phyloP scores from a whole-genome alignment of 2,329 filamentous ascomycete genomes.

The Neophaeococcomyces mojaviensis region DNA sequence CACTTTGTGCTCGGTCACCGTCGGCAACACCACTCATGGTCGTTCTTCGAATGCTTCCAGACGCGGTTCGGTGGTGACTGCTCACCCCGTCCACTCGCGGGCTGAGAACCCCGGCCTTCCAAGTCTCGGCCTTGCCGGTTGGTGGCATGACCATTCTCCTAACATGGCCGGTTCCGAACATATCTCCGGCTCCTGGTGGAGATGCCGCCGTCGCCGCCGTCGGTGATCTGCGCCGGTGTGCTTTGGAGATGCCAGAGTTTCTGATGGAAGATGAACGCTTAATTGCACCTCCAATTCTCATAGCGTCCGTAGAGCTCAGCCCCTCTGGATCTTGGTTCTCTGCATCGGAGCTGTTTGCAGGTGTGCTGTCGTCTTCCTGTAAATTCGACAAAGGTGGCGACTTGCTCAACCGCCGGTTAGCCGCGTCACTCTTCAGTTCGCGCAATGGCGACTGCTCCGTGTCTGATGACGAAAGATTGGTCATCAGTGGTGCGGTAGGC shows the following conservation, averaged over 20 bases:
- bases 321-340: constrained; percentile 42
- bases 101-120: constrained; percentile 52
- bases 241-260: constrained; percentile 32
- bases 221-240: constrained; percentile 46
- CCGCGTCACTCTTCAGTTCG: constrained; percentile 44
- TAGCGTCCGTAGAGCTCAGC: constrained; percentile 36
- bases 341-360: constrained; percentile 35
- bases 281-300: constrained; percentile 50
- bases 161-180: constrained; percentile 60
- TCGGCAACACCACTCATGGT: constrained; percentile 18
- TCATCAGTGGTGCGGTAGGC: constrained; percentile 48
- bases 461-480: constrained; percentile 52
- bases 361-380: constrained; percentile 30
- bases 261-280: constrained; percentile 44
- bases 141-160: constrained; percentile 54
- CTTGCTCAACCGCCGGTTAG: constrained; percentile 37
- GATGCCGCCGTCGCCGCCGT: constrained; percentile 38
- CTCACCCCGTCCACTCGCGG: constrained; percentile 37
- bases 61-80: constrained; percentile 33
- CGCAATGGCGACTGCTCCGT: constrained; percentile 49
- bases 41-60: constrained; percentile 38
- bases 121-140: constrained; percentile 50
- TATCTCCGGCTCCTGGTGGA: constrained; percentile 49
- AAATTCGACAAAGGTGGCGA: constrained; percentile 22
- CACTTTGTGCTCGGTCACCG: background rate